These are phyloP conservation scores for Leptographium galeiforme DNA, from an alignment of 2,329 filamentous ascomycete genomes.

Conservation along the genomic window DNA sequence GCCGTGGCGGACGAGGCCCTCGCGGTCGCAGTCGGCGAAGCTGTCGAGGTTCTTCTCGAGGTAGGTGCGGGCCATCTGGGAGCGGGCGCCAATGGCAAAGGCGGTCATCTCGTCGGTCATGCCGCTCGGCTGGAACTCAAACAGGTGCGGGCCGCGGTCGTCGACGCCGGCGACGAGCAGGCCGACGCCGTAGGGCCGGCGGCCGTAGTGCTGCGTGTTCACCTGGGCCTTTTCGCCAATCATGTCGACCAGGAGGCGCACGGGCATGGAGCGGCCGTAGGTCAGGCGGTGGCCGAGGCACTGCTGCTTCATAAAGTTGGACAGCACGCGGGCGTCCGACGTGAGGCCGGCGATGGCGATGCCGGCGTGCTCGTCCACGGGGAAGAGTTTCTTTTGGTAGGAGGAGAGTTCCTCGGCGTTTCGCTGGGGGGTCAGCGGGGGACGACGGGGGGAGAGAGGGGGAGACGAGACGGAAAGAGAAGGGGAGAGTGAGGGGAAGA, in stretches of 20 bases:
- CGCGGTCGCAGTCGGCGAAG: conserved; percentile 62
- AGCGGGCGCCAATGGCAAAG: conserved; percentile 88
- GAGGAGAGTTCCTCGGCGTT: conserved; percentile 99
- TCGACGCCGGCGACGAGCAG: conserved; percentile 88
- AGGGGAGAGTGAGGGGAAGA: not conserved
- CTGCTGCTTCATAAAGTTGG: conserved; percentile 99
- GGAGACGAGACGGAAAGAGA: not conserved
- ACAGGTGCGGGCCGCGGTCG: conserved; percentile 85
- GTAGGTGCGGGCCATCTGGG: conserved; percentile 96
- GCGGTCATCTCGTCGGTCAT: conserved; percentile 96
- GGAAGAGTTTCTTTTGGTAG: conserved; percentile 99
- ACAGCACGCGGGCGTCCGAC: conserved; percentile 94
- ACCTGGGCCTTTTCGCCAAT: conserved; percentile 95
- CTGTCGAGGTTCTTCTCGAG: conserved; percentile 81
- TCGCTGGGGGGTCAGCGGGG: conserved; percentile 43
- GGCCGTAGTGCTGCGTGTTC: conserved; percentile 96
- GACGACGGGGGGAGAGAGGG: not conserved
- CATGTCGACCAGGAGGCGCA: conserved; percentile 77
- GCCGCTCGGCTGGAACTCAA: conserved; percentile 93
- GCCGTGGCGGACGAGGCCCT: conserved; percentile 84
- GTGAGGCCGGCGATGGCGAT: conserved; percentile 93
- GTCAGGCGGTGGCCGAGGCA: conserved; percentile 90
- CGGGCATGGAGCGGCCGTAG: conserved; percentile 84
- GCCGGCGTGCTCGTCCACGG: conserved; percentile 88
- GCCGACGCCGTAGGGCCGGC: conserved; percentile 90